Conservation (phyloP, 2,329 filamentous ascomycete genomes). For the Curvularia sp. region DNA sequence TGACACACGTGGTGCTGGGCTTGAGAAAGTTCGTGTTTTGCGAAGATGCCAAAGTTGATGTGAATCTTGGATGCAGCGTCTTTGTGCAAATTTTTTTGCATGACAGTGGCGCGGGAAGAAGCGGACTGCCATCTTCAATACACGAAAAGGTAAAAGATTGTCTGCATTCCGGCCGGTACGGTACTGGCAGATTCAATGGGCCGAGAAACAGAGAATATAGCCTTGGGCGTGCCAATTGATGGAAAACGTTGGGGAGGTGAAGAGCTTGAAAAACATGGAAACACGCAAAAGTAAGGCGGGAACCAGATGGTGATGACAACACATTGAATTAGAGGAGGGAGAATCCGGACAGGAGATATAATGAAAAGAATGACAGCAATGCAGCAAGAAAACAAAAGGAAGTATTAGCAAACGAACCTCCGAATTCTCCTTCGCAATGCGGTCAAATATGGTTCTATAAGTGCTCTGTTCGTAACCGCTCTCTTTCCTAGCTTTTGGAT, state of each 20-base stretch:
- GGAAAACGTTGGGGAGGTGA: not conserved
- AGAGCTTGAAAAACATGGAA: slow-evolving; percentile 16
- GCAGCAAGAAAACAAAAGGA: slow-evolving; percentile 1
- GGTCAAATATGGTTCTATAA: slow-evolving; percentile 78
- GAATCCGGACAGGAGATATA: not conserved
- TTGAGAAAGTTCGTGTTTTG: not conserved
- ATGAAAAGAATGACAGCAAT: not conserved
- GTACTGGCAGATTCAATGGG: not conserved
- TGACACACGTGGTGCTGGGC: not conserved
- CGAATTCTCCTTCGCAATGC: slow-evolving; percentile 73
- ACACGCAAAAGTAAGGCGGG: slow-evolving; percentile 19
- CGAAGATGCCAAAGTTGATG: not conserved
- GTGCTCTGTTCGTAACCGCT: slow-evolving; percentile 75
- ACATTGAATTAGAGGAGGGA: not conserved
- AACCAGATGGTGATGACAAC: slow-evolving; percentile 7
- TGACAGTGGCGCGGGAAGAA: not conserved
- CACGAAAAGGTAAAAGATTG: not conserved
- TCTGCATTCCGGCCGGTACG: not conserved
- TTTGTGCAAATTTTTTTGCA: not conserved
- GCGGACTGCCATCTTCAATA: not conserved
- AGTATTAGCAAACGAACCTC: slow-evolving; percentile 66
- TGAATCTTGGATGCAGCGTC: too few relatives aligned
- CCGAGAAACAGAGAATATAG: not conserved
- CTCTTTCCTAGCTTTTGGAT: slow-evolving; percentile 61
- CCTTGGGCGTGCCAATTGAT: not conserved